Conservation (phyloP, 768 basidiomycete genomes). For the Mycena galopus region DNA sequence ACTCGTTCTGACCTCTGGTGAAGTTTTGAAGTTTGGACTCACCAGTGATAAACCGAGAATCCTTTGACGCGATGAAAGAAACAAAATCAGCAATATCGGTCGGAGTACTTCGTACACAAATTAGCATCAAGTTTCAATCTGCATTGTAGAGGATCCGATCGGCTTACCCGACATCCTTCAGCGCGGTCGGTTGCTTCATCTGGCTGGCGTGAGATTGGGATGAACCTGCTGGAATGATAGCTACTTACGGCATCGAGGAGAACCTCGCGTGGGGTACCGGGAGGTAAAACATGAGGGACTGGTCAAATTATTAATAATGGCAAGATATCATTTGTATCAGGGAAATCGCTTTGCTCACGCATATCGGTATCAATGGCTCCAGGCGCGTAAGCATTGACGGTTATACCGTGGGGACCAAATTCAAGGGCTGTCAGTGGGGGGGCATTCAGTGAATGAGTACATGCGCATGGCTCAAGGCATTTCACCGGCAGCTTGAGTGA, state of each 20-base stretch:
- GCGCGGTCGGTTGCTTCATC: neutral
- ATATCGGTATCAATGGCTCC: slow-evolving; percentile 34
- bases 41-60: slow-evolving; percentile 21
- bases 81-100: slow-evolving; percentile 11
- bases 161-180: neutral
- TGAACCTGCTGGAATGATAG: neutral
- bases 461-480: neutral
- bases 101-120: neutral
- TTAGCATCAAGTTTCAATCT: slow-evolving; percentile 4
- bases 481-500: slow-evolving; percentile 31
- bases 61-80: slow-evolving; percentile 21
- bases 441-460: neutral
- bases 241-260: neutral
- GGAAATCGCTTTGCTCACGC: neutral
- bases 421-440: slow-evolving; percentile 19
- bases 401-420: slow-evolving; percentile 39
- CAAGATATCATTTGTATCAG: neutral
- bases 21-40: neutral
- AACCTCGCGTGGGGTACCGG: neutral
- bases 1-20: neutral
- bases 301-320: neutral
- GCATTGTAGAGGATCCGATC: too few species aligned
- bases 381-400: slow-evolving; percentile 45
- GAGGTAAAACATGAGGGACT: neutral
- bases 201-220: neutral